phyloP scores from a whole-genome alignment of 1,284 basidiomycete species.

The Cryptococcus jaspeensis region DNA sequence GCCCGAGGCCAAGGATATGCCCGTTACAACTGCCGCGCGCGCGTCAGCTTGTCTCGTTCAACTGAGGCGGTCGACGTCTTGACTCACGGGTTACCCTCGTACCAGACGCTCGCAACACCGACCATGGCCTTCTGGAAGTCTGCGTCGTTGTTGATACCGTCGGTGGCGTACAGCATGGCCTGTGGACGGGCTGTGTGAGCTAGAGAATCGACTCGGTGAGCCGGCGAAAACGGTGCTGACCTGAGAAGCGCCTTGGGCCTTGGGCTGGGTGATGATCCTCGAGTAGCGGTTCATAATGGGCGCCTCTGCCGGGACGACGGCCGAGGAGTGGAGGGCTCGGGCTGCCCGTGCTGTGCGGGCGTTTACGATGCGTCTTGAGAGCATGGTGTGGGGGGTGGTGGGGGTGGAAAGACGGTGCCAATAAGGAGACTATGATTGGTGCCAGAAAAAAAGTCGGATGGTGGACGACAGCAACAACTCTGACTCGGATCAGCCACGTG shows the following conservation, averaged over 20 bases:
- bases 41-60: neutral
- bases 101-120: slow-evolving; percentile 92
- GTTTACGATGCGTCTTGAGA: slow-evolving; percentile 10
- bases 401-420: neutral
- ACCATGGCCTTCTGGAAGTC: slow-evolving; percentile 95
- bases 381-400: slow-evolving; percentile 8
- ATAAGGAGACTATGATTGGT: neutral
- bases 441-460: slow-evolving; percentile 1
- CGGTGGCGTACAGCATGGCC: slow-evolving; percentile 97
- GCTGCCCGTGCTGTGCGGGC: neutral
- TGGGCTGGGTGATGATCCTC: slow-evolving; percentile 77
- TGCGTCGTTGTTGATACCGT: slow-evolving; percentile 70
- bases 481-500: neutral
- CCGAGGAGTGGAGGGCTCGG: slow-evolving; percentile 10
- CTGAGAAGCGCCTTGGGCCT: slow-evolving; percentile 91
- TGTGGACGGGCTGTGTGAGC: slow-evolving; percentile 40
- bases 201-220: neutral
- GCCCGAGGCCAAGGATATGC: slow-evolving; percentile 85
- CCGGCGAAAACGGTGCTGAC: slow-evolving; percentile 50
- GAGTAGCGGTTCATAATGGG: slow-evolving; percentile 74
- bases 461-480: neutral
- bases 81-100: slow-evolving; percentile 71
- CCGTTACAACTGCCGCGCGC: slow-evolving; percentile 71
- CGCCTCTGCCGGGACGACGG: slow-evolving; percentile 5
- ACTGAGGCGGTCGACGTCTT: neutral